A percentile compares a stretch with the other conserved stretches of the same genome.
Evolutionary conservation across 2,329 filamentous ascomycete species (phyloP).

Genomic region (Coniochaeta ligniaria): DNA sequence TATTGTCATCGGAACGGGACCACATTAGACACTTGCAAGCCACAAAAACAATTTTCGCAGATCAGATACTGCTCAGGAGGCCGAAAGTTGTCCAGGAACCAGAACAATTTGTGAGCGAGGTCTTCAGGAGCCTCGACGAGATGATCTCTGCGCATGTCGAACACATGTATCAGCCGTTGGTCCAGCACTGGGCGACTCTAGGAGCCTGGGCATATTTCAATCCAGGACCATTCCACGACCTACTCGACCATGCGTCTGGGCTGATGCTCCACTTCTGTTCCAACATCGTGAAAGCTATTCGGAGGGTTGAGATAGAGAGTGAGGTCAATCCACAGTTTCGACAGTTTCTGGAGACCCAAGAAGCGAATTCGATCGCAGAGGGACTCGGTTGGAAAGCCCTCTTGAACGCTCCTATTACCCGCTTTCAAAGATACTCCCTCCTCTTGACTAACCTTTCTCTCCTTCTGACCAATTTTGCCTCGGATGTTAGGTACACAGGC

Average conservation of each 20-base stretch:
- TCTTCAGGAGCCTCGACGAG: neutral
- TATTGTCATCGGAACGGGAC: neutral
- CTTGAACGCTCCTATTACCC: constrained; percentile 85
- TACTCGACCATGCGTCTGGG: neutral
- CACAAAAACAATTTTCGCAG: neutral
- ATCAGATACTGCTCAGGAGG: neutral
- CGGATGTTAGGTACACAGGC: neutral
- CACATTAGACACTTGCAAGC: neutral
- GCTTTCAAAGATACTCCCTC: constrained; percentile 83
- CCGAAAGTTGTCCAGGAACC: neutral
- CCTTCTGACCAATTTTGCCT: no score
- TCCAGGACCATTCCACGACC: neutral
- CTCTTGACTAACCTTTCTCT: constrained; percentile 74
- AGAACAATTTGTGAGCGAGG: neutral
- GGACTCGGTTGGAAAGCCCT: constrained; percentile 92
- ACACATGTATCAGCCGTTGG: neutral
- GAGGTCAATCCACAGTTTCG: neutral
- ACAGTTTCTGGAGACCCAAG: neutral
- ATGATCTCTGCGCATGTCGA: neutral
- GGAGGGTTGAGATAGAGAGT: neutral
- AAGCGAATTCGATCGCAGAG: constrained; percentile 32
- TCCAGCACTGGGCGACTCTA: neutral
- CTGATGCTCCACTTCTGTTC: neutral
- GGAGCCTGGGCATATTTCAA: neutral
- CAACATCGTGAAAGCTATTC: neutral